Percentiles rank a stretch among this genome's conserved stretches.
Evolutionary conservation across 805 yeast genomes (phyloP).

Genomic region (Nakazawaea ishiwadae): DNA sequence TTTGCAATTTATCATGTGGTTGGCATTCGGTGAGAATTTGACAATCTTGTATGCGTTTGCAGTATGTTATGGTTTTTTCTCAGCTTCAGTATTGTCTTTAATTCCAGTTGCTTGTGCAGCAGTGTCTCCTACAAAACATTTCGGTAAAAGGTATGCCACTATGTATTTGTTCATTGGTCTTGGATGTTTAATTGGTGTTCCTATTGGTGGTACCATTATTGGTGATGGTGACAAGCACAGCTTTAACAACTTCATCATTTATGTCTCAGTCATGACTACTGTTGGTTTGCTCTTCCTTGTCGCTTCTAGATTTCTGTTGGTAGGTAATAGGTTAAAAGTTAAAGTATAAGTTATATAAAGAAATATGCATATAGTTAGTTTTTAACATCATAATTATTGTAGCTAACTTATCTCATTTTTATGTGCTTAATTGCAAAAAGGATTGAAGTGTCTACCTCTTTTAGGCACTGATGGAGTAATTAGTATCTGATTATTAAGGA

Average conservation of each 20-base stretch:
- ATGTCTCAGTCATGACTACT: conserved; percentile 34
- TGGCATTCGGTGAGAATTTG: conserved; percentile 48
- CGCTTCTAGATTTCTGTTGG: conserved; percentile 35
- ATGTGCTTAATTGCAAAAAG: too few relatives aligned
- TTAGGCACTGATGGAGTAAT: too few relatives aligned
- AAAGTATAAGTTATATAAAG: conserved; percentile 7
- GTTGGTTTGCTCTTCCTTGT: conserved; percentile 34
- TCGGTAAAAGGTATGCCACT: conserved; percentile 67
- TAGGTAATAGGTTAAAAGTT: conserved; percentile 32
- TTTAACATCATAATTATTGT: too few relatives aligned
- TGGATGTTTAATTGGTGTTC: conserved; percentile 34
- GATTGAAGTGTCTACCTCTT: too few relatives aligned
- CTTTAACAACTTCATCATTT: conserved; percentile 40
- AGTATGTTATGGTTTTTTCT: conserved; percentile 47
- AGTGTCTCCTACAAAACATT: conserved; percentile 52
- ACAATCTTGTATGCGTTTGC: conserved; percentile 45
- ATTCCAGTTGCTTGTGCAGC: conserved; percentile 59
- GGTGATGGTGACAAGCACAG: conserved; percentile 26
- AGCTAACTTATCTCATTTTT: too few relatives aligned
- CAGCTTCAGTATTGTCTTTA: conserved; percentile 52
- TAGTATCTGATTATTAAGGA: too few relatives aligned
- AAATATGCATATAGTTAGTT: too few relatives aligned
- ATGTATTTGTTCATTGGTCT: conserved; percentile 36
- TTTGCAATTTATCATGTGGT: conserved; percentile 50
- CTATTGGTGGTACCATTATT: conserved; percentile 40